A percentile compares a stretch with the other conserved stretches of the same genome.
These are phyloP conservation scores for Leccinum subgranulosum DNA, from an alignment of 768 basidiomycete species.

Conservation along the genomic window DNA sequence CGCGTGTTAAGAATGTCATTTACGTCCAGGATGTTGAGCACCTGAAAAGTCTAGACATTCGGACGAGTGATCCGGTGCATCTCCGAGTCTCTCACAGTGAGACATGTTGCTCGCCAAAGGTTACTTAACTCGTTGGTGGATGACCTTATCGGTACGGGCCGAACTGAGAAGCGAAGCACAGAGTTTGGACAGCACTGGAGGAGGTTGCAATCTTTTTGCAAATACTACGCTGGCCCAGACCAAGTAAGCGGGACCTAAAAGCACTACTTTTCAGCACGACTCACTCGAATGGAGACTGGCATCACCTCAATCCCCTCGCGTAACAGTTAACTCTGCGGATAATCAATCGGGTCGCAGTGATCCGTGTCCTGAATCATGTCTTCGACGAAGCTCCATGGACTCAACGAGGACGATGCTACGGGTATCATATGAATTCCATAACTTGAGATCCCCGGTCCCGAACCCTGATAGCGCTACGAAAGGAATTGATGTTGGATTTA, in stretches of 20 bases:
- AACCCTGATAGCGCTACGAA: slow-evolving; percentile 3
- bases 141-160: slow-evolving; percentile 1
- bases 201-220: background rate
- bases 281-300: background rate
- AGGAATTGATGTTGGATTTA: background rate
- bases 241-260: background rate
- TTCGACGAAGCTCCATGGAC: slow-evolving; percentile 7
- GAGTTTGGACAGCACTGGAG: background rate
- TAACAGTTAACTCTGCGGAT: background rate
- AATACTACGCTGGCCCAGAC: background rate
- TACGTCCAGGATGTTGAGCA: background rate
- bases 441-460: background rate
- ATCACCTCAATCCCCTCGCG: background rate
- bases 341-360: background rate
- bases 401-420: background rate
- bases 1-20: background rate
- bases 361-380: background rate
- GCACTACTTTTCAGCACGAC: background rate
- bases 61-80: background rate
- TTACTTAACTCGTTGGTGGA: background rate
- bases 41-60: background rate
- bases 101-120: background rate
- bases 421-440: slow-evolving; percentile 12
- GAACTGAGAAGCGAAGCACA: background rate
- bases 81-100: background rate